phyloP scores from a whole-genome alignment of 768 basidiomycete species.

The Rhodosporidiobolus sp. region DNA sequence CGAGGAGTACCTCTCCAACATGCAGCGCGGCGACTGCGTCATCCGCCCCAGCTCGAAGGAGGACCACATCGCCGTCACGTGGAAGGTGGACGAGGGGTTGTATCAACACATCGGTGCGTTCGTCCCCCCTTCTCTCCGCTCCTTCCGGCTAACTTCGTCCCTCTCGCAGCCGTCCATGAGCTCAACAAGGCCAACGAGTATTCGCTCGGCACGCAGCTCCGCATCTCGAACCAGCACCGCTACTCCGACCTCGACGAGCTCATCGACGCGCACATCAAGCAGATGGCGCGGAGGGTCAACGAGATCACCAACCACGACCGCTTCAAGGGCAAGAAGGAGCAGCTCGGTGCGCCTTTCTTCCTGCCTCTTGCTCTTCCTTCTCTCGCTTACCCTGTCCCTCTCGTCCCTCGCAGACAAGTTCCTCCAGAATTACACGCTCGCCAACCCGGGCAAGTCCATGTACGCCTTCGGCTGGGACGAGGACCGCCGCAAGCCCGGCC shows the following conservation, averaged over 20 bases:
- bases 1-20: constrained; percentile 80
- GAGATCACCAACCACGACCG: constrained; percentile 94
- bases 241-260: constrained; percentile 95
- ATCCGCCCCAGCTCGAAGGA: constrained; percentile 90
- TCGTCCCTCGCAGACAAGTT: constrained; percentile 63
- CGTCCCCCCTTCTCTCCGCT: neutral
- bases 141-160: neutral
- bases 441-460: constrained; percentile 89
- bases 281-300: constrained; percentile 87
- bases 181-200: constrained; percentile 51
- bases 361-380: neutral
- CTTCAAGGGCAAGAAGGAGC: constrained; percentile 82
- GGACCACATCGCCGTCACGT: constrained; percentile 92
- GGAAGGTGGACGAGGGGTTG: constrained; percentile 95
- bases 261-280: constrained; percentile 93
- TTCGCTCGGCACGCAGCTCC: constrained; percentile 48
- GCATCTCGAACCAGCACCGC: constrained; percentile 56
- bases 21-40: constrained; percentile 92
- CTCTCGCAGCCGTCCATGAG: constrained; percentile 50
- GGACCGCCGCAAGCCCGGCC: constrained; percentile 83
- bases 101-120: constrained; percentile 90
- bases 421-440: constrained; percentile 82
- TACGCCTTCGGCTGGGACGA: constrained; percentile 78
- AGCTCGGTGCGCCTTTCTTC: constrained; percentile 87
- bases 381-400: constrained; percentile 4